These are phyloP conservation scores for Colletotrichum scovillei DNA, from an alignment of 2,329 filamentous ascomycete species.

Conservation along the genomic window DNA sequence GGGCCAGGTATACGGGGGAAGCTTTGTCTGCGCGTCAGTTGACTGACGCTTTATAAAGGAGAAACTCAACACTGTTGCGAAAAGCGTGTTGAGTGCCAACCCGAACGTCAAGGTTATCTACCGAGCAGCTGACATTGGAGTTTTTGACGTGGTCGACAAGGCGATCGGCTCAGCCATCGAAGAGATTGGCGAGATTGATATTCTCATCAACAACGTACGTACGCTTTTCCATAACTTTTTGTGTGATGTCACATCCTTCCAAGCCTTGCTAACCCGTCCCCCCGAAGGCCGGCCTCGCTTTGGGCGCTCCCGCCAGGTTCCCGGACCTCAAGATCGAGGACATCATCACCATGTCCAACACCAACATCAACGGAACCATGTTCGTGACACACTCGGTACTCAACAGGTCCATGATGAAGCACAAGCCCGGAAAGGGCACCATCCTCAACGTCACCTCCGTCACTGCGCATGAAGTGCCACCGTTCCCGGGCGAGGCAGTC, in stretches of 20 bases:
- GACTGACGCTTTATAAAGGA: not conserved
- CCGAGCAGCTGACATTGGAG: conserved; percentile 43
- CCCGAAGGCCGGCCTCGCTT: conserved; percentile 54
- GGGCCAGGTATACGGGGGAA: too few species aligned
- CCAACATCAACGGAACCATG: conserved; percentile 61
- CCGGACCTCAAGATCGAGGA: conserved; percentile 52
- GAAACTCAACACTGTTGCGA: conserved; percentile 39
- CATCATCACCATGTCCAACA: conserved; percentile 57
- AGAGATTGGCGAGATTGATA: conserved; percentile 51
- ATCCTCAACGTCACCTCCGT: conserved; percentile 61
- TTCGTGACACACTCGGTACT: conserved; percentile 56
- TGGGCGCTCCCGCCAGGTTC: conserved; percentile 57
- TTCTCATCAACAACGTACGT: conserved; percentile 57
- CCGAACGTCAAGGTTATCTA: conserved; percentile 21
- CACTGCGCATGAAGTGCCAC: conserved; percentile 58
- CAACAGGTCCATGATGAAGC: conserved; percentile 53
- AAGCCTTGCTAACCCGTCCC: not conserved
- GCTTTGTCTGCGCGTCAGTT: not conserved
- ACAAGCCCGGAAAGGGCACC: conserved; percentile 48
- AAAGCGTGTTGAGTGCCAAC: conserved; percentile 36
- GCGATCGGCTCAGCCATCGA: conserved; percentile 45
- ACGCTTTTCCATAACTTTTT: not conserved
- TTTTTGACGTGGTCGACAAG: conserved; percentile 45
- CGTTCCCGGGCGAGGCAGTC: conserved; percentile 60
- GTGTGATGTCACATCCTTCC: not conserved